Percentiles rank a stretch among this genome's conserved stretches.
Conservation (phyloP, 176 grass and related monocot genomes). For the Hordeum marinum region DNA sequence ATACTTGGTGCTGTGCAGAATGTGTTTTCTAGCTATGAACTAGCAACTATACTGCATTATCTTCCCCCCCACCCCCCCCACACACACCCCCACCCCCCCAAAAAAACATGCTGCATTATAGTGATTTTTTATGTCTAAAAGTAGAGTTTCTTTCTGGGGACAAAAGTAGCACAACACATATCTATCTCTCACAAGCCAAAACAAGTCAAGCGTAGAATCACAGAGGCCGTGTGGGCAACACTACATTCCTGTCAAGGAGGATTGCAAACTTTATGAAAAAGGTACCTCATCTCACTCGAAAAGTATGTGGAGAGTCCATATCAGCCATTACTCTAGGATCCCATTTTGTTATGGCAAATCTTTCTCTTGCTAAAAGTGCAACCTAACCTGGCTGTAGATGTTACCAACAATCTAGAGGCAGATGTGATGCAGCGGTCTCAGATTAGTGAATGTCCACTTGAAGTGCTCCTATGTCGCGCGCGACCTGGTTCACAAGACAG, state of each 20-base stretch:
- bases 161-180: background rate
- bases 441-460: background rate
- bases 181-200: background rate
- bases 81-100: too few relatives aligned
- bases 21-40: background rate
- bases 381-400: background rate
- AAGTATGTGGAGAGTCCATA: conserved; percentile 4
- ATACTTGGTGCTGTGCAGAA: background rate
- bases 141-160: background rate
- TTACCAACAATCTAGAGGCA: background rate
- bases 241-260: background rate
- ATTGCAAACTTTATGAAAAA: conserved; percentile 4
- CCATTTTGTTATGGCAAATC: background rate
- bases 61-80: too few relatives aligned
- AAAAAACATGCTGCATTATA: background rate
- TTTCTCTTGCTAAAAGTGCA: background rate
- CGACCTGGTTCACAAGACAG: background rate
- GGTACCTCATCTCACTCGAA: background rate
- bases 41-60: background rate
- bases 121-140: background rate
- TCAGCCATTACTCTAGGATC: background rate
- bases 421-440: background rate
- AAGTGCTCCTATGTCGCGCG: background rate
- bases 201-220: conserved; percentile 14
- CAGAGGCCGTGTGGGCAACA: background rate